Evolutionary conservation across 768 basidiomycete genomes (phyloP).

Genomic region (Paxillus ammoniavirescens): DNA sequence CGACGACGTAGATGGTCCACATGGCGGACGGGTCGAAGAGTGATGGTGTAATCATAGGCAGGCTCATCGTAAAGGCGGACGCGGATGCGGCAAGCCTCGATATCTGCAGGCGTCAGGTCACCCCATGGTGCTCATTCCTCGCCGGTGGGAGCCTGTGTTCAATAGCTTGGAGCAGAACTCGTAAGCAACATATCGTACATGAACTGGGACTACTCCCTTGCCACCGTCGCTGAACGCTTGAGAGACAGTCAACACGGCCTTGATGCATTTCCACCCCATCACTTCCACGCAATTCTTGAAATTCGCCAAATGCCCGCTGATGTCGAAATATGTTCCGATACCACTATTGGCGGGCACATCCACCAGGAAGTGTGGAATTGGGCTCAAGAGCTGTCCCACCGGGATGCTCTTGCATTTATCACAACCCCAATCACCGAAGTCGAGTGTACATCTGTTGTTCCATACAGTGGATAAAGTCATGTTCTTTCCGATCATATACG

Average conservation of each 20-base stretch:
- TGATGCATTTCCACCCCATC: conserved; percentile 66
- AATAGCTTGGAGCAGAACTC: conserved; percentile 46
- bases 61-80: conserved; percentile 45
- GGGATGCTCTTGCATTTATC: no score
- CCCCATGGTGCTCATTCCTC: conserved; percentile 60
- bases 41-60: conserved; percentile 46
- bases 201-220: conserved; percentile 28
- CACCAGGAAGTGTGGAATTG: conserved; percentile 18
- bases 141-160: conserved; percentile 65
- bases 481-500: conserved; percentile 51
- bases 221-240: conserved; percentile 64
- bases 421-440: no score
- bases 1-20: conserved; percentile 37
- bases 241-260: conserved; percentile 77
- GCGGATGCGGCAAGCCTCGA: no score
- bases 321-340: conserved; percentile 54
- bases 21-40: conserved; percentile 42
- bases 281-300: conserved; percentile 57
- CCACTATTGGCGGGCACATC: conserved; percentile 29
- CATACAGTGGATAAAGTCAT: conserved; percentile 61
- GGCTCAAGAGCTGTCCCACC: conserved; percentile 26
- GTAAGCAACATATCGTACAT: background rate
- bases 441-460: conserved; percentile 61
- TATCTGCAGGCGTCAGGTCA: conserved; percentile 52
- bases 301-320: conserved; percentile 63